Evolutionary conservation across 2,329 filamentous ascomycete species (phyloP).

Genomic region (Aspergillus fumigatiaffinis): DNA sequence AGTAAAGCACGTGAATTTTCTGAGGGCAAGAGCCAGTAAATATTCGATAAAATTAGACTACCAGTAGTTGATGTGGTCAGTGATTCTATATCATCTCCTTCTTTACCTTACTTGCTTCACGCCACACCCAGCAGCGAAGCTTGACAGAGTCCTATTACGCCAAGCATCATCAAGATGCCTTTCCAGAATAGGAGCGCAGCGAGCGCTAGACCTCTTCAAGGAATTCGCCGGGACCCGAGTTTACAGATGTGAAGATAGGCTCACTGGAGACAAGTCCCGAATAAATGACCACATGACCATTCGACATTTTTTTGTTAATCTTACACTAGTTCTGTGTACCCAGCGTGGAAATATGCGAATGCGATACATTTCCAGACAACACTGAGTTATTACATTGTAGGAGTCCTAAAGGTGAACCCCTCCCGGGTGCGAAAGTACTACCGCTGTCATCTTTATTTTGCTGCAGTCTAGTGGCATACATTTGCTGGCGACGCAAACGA

Average conservation of each 20-base stretch:
- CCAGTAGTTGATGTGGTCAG: too few relatives aligned
- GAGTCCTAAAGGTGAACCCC: background rate
- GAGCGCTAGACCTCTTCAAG: background rate
- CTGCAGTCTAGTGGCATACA: background rate
- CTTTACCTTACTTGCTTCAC: too few relatives aligned
- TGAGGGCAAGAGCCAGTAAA: too few relatives aligned
- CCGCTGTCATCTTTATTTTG: background rate
- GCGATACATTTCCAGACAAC: background rate
- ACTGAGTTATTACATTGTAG: background rate
- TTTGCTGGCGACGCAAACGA: background rate
- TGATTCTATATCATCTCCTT: too few relatives aligned
- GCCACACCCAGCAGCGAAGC: background rate
- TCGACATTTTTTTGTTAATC: background rate
- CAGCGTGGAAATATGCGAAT: background rate
- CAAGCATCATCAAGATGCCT: background rate
- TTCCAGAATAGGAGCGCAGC: background rate
- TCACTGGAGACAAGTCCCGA: background rate
- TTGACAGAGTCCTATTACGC: background rate
- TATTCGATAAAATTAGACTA: too few relatives aligned
- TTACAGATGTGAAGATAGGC: too few relatives aligned
- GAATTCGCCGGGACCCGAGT: background rate
- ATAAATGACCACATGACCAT: background rate
- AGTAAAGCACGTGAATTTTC: too few relatives aligned
- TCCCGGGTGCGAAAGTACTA: background rate
- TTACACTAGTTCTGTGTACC: too few relatives aligned